Evolutionary conservation across 2,329 filamentous ascomycete genomes (phyloP), one percentile per base, ranked within the genome.

Genomic region (Rutstroemia sp.): DNA sequence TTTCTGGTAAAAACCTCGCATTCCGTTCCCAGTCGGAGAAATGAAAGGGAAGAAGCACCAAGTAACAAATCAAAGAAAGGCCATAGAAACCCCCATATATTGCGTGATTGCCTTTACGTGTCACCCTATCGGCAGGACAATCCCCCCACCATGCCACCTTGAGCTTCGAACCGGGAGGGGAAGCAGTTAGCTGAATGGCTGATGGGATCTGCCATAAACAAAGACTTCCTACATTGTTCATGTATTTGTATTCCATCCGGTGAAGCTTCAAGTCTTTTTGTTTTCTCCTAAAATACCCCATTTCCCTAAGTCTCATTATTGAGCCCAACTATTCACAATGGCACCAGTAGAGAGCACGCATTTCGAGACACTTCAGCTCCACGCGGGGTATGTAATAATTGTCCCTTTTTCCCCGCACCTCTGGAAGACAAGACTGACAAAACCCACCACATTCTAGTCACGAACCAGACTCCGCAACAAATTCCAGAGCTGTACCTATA

Each of bases 401-500:
- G 16, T 55, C 14, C 52, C 54, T 39, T 47, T 48, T 50, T 46
- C 50, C 44, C 42, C 45, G 59, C 45, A 60, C 42, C 48, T 57
- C 59, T 57, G n/a, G 16, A 42, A 52, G 48, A 48, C 46, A 41
- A 58, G 39, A 39, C 61, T 65, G 49, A 63, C 49, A 37, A 23
- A 9, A 53, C 19, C 27, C 14, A n/a, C 12, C 6, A 8, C 8
- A n/a, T 27, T 30, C 48, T 46, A 95, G 90, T 60, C 89, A 95
- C 65, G 78, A 84, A 66, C 84, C 89, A 23, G 94, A 97, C 70
- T 75, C 88, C 25, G 72, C 84, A 2, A 96, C 92, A 60, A 92
- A 95, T 59, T 81, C 94, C 25, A 84, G 94, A 67, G 94, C 92
- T 48, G 91, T 96, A 8, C 94, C 94, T 54, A 97, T 99, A 70